Evolutionary conservation across 495 filamentous ascomycete species (phyloP).

Genomic region (Cercophora sp.): DNA sequence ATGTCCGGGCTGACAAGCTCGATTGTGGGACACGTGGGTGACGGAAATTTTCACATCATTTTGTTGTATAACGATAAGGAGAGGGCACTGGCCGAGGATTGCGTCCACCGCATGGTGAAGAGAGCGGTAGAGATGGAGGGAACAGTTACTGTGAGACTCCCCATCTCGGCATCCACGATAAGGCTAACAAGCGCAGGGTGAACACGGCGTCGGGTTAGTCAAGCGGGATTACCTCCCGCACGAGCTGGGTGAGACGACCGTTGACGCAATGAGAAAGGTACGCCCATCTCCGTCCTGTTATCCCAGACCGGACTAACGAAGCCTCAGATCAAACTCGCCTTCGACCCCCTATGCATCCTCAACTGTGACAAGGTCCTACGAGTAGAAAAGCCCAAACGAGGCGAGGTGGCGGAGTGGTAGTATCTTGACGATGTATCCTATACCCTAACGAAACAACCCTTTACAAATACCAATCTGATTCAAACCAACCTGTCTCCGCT

Average conservation of each 20-base stretch:
- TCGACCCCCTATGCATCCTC: slow-evolving; percentile 71
- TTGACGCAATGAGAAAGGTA: slow-evolving; percentile 77
- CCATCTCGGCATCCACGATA: background rate
- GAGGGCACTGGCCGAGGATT: slow-evolving; percentile 57
- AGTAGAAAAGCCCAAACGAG: slow-evolving; percentile 48
- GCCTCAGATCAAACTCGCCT: slow-evolving; percentile 59
- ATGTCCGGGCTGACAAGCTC: slow-evolving; percentile 62
- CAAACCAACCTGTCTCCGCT: background rate
- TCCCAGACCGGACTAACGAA: background rate
- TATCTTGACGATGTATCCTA: background rate
- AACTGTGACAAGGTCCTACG: slow-evolving; percentile 81
- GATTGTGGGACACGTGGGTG: slow-evolving; percentile 80
- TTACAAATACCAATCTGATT: background rate
- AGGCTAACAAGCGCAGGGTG: slow-evolving; percentile 44
- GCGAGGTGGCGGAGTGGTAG: slow-evolving; percentile 51
- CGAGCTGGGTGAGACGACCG: slow-evolving; percentile 66
- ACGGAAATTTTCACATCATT: slow-evolving; percentile 82
- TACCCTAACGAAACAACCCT: background rate
- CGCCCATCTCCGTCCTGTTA: slow-evolving; percentile 22
- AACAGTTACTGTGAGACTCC: slow-evolving; percentile 57
- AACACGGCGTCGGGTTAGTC: slow-evolving; percentile 77
- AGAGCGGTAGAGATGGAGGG: slow-evolving; percentile 78
- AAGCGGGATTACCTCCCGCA: slow-evolving; percentile 77
- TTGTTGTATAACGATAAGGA: slow-evolving; percentile 67
- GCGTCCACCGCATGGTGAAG: slow-evolving; percentile 82